phyloP scores from a whole-genome alignment of 768 basidiomycete species.

The Pleurotus ostreatus region DNA sequence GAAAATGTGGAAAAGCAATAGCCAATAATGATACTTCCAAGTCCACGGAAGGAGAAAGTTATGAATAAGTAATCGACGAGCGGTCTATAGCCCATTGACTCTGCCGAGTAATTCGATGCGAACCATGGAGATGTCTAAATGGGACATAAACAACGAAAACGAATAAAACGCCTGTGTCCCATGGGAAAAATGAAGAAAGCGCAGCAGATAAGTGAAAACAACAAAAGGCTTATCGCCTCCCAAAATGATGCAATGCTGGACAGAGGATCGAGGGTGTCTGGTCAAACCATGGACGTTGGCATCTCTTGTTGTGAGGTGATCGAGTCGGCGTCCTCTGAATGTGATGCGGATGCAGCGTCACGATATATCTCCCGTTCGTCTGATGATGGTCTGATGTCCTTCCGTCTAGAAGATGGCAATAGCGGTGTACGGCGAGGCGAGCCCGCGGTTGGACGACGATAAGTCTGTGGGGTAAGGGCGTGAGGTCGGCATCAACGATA shows the following conservation, averaged over 20 bases:
- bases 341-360: not conserved
- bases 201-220: not conserved
- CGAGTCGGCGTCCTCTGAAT: not conserved
- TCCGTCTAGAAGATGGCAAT: constrained; percentile 4
- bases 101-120: no score
- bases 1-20: constrained; percentile 1
- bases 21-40: constrained; percentile 7
- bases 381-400: not conserved
- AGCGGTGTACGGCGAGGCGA: constrained; percentile 4
- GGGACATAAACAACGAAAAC: not conserved
- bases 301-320: not conserved
- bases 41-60: not conserved
- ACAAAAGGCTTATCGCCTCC: not conserved
- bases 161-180: no score
- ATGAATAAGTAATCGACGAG: not conserved
- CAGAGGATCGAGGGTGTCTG: not conserved
- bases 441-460: constrained; percentile 6
- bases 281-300: constrained; percentile 3
- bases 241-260: not conserved
- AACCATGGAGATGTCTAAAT: not conserved
- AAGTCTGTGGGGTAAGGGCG: constrained; percentile 5
- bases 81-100: not conserved
- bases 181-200: not conserved
- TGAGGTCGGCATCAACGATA: not conserved
- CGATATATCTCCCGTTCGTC: not conserved